These are phyloP conservation scores for Trichoderma asperellum DNA, from an alignment of 2,329 filamentous ascomycete species.

Conservation along the genomic window DNA sequence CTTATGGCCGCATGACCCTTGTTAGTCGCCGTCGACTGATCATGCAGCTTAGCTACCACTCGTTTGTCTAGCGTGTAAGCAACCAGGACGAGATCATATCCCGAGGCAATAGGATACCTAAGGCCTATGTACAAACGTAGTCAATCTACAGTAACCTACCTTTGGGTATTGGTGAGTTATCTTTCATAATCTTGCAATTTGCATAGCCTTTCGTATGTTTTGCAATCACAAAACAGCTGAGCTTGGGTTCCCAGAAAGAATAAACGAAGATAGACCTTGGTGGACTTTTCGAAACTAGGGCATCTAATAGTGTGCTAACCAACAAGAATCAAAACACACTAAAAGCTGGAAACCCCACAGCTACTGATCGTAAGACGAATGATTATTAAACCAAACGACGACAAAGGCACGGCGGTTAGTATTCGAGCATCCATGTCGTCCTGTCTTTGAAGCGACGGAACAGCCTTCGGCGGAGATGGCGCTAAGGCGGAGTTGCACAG, in stretches of 20 bases:
- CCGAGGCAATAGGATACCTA: neutral
- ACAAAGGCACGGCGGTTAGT: neutral
- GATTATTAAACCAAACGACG: constrained; percentile 15
- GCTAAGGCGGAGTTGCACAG: constrained; percentile 5
- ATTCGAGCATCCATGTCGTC: neutral
- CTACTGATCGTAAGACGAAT: neutral
- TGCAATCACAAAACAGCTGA: neutral
- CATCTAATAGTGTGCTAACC: neutral
- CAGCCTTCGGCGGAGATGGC: neutral
- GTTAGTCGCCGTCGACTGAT: neutral
- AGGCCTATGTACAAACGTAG: neutral
- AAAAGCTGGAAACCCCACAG: neutral
- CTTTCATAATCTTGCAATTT: neutral
- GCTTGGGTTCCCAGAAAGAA: neutral
- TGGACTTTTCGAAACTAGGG: neutral
- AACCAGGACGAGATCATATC: neutral
- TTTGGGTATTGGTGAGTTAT: neutral
- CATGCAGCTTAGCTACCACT: constrained; percentile 1
- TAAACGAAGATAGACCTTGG: neutral
- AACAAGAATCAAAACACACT: neutral
- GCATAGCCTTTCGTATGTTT: neutral
- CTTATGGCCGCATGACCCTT: constrained; percentile 1
- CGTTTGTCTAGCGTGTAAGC: neutral
- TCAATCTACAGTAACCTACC: neutral
- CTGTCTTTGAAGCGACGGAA: neutral